These are phyloP conservation scores for Hygrophila difformis DNA, from an alignment of 257 asterid genomes.

Conservation along the genomic window DNA sequence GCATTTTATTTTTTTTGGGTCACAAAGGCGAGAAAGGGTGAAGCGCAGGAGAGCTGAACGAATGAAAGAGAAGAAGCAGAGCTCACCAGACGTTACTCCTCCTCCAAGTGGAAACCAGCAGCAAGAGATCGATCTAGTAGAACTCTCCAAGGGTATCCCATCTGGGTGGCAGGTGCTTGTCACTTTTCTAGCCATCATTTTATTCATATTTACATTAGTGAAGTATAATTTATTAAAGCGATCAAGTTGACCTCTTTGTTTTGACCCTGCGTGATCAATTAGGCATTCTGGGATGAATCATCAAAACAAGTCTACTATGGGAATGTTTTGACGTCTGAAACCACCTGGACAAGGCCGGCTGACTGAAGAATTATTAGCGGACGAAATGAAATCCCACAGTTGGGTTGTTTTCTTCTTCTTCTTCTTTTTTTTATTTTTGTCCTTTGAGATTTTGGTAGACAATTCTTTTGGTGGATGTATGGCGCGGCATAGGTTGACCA, in stretches of 20 bases:
- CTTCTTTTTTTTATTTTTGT: too few species aligned
- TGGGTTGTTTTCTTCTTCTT: not conserved
- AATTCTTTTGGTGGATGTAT: too few species aligned
- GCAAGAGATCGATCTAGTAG: constrained; percentile 53
- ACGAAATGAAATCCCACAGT: too few species aligned
- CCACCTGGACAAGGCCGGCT: constrained; percentile 70
- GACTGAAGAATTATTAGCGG: not conserved
- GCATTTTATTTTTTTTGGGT: too few species aligned
- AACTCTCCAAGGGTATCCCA: constrained; percentile 72
- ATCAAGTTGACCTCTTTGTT: too few species aligned
- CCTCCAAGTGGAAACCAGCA: constrained; percentile 26
- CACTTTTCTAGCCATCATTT: too few species aligned
- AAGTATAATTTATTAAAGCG: too few species aligned
- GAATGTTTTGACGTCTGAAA: constrained; percentile 57
- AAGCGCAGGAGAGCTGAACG: constrained; percentile 68
- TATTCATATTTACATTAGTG: too few species aligned
- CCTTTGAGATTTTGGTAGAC: too few species aligned
- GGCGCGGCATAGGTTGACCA: too few species aligned
- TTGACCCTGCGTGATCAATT: too few species aligned
- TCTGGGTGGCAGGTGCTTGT: constrained; percentile 88
- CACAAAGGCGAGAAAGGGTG: constrained; percentile 90
- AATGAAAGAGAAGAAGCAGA: constrained; percentile 36
- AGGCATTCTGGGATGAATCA: constrained; percentile 82
- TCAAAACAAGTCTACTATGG: constrained; percentile 75
- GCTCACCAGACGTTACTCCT: constrained; percentile 32